A percentile compares a stretch with the other conserved stretches of the same genome.
phyloP scores from a whole-genome alignment of 108 stramenopile species.

The Skeletonema costatum region DNA sequence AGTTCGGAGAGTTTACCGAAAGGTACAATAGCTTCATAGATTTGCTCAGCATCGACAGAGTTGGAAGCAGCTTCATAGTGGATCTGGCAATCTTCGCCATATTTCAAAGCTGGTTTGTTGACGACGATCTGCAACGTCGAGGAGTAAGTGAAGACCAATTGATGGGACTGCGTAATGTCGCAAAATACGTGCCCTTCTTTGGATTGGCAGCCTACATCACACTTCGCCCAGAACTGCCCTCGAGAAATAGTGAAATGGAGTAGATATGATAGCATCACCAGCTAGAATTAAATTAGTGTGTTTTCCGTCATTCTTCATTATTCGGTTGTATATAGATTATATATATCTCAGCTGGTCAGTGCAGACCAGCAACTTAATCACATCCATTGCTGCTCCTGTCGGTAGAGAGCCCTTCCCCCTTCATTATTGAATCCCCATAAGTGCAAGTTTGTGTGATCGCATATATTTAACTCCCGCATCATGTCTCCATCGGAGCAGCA shows the following conservation, averaged over 20 bases:
- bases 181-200: slow-evolving; percentile 80
- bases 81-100: slow-evolving; percentile 76
- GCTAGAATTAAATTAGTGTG: not conserved
- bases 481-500: slow-evolving; percentile 23
- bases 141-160: slow-evolving; percentile 36
- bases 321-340: not conserved
- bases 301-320: not conserved
- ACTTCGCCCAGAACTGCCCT: slow-evolving; percentile 45
- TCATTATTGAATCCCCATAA: no score
- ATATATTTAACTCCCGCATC: not conserved
- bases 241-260: not conserved
- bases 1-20: slow-evolving; percentile 53
- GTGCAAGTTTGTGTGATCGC: no score
- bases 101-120: slow-evolving; percentile 84
- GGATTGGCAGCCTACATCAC: slow-evolving; percentile 75
- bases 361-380: not conserved
- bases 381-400: no score
- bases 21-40: slow-evolving; percentile 55
- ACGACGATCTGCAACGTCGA: slow-evolving; percentile 77
- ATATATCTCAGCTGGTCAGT: not conserved
- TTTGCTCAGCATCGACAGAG: slow-evolving; percentile 75
- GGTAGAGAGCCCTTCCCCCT: no score
- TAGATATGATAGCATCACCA: not conserved
- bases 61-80: slow-evolving; percentile 77
- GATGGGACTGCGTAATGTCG: slow-evolving; percentile 32